phyloP scores from a whole-genome alignment of 1,284 basidiomycete species.

The Ceratobasidium sp. region DNA sequence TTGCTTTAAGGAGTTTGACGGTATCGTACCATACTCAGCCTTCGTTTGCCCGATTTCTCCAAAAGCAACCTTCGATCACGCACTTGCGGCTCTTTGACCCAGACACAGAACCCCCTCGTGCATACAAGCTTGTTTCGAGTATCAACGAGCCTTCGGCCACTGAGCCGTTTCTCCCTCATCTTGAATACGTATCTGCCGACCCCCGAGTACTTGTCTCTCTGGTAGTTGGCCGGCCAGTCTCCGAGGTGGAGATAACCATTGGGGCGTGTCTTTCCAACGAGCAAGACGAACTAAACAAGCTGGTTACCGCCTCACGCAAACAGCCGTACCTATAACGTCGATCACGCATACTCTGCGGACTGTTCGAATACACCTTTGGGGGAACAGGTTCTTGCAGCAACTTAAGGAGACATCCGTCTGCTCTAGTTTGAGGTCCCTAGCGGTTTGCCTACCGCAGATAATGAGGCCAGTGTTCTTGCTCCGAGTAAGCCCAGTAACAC shows the following conservation, averaged over 20 bases:
- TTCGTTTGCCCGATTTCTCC: conserved; percentile 38
- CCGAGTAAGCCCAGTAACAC: conserved; percentile 6
- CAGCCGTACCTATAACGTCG: conserved; percentile 12
- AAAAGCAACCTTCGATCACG: conserved; percentile 34
- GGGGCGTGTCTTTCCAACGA: conserved; percentile 32
- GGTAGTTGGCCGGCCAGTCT: conserved; percentile 23
- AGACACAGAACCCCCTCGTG: conserved; percentile 39
- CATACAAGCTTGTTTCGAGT: conserved; percentile 14
- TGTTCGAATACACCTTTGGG: conserved; percentile 41
- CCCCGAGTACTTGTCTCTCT: conserved; percentile 25
- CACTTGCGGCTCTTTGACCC: conserved; percentile 31
- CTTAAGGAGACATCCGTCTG: conserved; percentile 20
- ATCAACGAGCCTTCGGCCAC: conserved; percentile 15
- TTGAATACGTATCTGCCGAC: conserved; percentile 32
- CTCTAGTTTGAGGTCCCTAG: conserved; percentile 4
- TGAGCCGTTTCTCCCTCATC: conserved; percentile 15
- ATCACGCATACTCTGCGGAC: conserved; percentile 21
- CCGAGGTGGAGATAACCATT: conserved; percentile 25
- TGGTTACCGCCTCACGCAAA: conserved; percentile 31
- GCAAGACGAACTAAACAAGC: conserved; percentile 15
- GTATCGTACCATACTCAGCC: conserved; percentile 35
- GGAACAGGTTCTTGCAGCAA: conserved; percentile 25
- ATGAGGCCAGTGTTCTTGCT: conserved; percentile 28
- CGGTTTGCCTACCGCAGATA: conserved; percentile 17
- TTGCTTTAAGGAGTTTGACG: conserved; percentile 7